A percentile compares a stretch with the other conserved stretches of the same genome.
Evolutionary conservation across 1,139 yeast genomes (phyloP).

Genomic region (Blastobotrys elegans): DNA sequence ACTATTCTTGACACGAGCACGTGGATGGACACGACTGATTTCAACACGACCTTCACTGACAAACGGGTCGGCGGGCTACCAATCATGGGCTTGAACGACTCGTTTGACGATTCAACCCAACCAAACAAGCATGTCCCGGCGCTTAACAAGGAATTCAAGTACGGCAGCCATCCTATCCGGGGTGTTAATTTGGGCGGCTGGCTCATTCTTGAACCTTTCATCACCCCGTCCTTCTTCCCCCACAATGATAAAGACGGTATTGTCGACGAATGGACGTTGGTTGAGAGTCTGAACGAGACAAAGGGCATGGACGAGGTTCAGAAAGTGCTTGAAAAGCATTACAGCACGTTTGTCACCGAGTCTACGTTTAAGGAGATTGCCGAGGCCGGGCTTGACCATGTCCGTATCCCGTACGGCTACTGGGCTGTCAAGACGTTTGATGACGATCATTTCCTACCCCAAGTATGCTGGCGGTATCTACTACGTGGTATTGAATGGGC

Average conservation of each 20-base stretch:
- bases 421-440: constrained; percentile 72
- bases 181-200: constrained; percentile 93
- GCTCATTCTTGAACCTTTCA: constrained; percentile 79
- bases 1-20: constrained; percentile 32
- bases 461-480: constrained; percentile 68
- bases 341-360: constrained; percentile 71
- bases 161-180: constrained; percentile 46
- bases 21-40: constrained; percentile 34
- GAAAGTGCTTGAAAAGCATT: constrained; percentile 51
- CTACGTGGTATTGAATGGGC: constrained; percentile 77
- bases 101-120: constrained; percentile 30
- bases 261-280: constrained; percentile 37
- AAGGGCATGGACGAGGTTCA: constrained; percentile 44
- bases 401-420: constrained; percentile 85
- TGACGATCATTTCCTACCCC: constrained; percentile 68
- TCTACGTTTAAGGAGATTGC: constrained; percentile 60
- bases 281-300: constrained; percentile 40
- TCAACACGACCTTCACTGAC: constrained; percentile 35
- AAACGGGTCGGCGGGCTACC: constrained; percentile 36
- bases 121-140: constrained; percentile 31
- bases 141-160: constrained; percentile 37
- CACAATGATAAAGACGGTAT: constrained; percentile 26
- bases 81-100: constrained; percentile 34
- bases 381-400: constrained; percentile 71
- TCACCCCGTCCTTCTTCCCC: constrained; percentile 71